These are phyloP conservation scores for Lodderomyces pseudojiufengensis DNA, from an alignment of 1,139 yeast genomes.

Conservation along the genomic window DNA sequence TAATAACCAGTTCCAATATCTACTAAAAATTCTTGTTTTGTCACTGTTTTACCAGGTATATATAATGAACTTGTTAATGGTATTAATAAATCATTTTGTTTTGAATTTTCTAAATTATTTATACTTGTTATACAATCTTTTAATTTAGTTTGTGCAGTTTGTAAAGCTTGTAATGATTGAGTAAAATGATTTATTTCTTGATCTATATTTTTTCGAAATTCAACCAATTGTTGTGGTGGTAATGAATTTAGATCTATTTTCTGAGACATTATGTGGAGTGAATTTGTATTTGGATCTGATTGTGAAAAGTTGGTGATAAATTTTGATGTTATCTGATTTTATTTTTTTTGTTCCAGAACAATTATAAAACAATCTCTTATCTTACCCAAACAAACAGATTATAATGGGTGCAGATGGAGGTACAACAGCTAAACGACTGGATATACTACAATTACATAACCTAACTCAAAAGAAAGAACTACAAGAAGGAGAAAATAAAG, in stretches of 20 bases:
- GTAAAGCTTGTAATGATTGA: constrained; percentile 78
- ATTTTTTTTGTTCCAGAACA: too few relatives aligned
- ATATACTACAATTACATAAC: constrained; percentile 29
- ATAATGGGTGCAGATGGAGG: constrained; percentile 55
- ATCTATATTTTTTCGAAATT: constrained; percentile 80
- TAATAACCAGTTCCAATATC: constrained; percentile 97
- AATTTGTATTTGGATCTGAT: too few relatives aligned
- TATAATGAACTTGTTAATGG: constrained; percentile 89
- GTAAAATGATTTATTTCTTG: constrained; percentile 83
- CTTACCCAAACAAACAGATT: too few relatives aligned
- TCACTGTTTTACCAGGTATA: constrained; percentile 73
- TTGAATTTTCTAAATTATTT: constrained; percentile 48
- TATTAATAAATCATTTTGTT: constrained; percentile 53
- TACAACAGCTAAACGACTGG: constrained; percentile 45
- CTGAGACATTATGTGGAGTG: constrained; percentile 14
- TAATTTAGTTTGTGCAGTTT: constrained; percentile 79
- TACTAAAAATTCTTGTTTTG: constrained; percentile 70
- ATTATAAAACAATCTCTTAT: too few relatives aligned
- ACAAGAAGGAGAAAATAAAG: constrained; percentile 24
- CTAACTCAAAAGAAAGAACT: neutral
- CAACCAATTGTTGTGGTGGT: constrained; percentile 79
- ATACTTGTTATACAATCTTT: constrained; percentile 77
- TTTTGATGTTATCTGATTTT: too few relatives aligned
- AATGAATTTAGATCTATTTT: constrained; percentile 62
- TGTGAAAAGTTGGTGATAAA: neutral